Evolutionary conservation across 345 rosid genomes (phyloP), one percentile per base, ranked within the genome.

Genomic region (Euphorbia tirucalli): DNA sequence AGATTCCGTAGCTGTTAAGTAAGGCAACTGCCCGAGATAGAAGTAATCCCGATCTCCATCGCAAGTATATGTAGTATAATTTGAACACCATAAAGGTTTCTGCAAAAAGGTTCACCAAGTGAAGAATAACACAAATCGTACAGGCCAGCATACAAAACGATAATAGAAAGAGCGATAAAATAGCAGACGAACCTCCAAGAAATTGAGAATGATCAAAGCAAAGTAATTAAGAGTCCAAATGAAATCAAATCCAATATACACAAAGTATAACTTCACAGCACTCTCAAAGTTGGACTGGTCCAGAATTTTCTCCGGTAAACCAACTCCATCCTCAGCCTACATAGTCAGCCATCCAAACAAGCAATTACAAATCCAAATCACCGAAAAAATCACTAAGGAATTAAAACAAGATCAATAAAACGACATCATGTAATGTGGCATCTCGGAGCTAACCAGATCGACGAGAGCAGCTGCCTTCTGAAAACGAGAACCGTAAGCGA

Each of bases 381-480:
- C 22, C 6, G 28, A 58, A 41, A 58, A 41, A 28, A 41, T 48
- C 7, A 32, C 7, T 58, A 58, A 54, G 70, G 50, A 10, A 16
- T 46, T 39, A 11, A 63, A 41, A 32, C 66, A 7, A 19, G 63
- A 32, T 18, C 14, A 61, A 56, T 9, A 56, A n/a, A n/a, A n/a
- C n/a, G n/a, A n/a, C n/a, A n/a, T n/a, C n/a, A n/a, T n/a, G n/a
- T 56, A 59, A 60, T 27, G 39, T 28, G 5, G 18, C 2, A 27
- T 9, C 14, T 0, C 64, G 6, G 25, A 2, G 44, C 30, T 65
- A 25, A 94, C 99, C 87, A 95, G 93, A 88, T 95, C 99, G 76
- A 92, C 97, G 59, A 95, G 91, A 5, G 99, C 98, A 60, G 99
- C 99, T n/a, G 98, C 99, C 71, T 85, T 88, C 82, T 95, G 96